Evolutionary conservation across 148 eudicot species (phyloP), one percentile per base, ranked within the genome.

Genomic region (Rhododendron ferrugineum): DNA sequence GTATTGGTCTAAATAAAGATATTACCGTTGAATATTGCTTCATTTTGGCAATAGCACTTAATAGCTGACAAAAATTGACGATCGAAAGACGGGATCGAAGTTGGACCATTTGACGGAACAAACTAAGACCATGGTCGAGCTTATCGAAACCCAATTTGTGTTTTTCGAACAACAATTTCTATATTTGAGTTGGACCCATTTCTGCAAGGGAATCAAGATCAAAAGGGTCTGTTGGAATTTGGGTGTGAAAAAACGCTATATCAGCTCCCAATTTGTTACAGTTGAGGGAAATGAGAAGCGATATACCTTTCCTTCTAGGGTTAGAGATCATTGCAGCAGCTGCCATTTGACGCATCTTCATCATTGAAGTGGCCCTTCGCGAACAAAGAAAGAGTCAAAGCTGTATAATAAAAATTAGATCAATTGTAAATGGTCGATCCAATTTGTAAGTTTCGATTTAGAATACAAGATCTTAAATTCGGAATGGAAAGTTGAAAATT

Each of bases 21-120:
- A 77, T 36, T 9, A 30, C 86, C 0, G 73, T 52, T 10, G 82
- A 37, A 23, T 84, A 84, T 5, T 84, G 36, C 46, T 78, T 84
- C 40, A 44, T 37, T 26, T 28, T 77, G 10, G 46, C 74, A 58
- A 78, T 2, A 18, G 5, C 36, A n/a, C 40, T 30, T 20, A 84
- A 70, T 28, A 78, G 68, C 13, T 42, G 14, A 56, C 6, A 54
- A 40, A 84, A 84, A 14, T 77, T 0, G 5, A 84, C 3, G 3
- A 85, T 77, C 6, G 42, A 5, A 62, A 82, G 82, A 36, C 16
- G 28, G 30, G 62, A 74, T 36, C 52, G 16, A 26, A 30, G 5
- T 4, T 37, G 7, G 76, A 50, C 18, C 86, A 77, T 77, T n/a
- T n/a, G 6, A n/a, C 30, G 22, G 37, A 77, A 85, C 5, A 85